phyloP scores from a whole-genome alignment of 345 rosid genomes.

The Raphanus sativus region DNA sequence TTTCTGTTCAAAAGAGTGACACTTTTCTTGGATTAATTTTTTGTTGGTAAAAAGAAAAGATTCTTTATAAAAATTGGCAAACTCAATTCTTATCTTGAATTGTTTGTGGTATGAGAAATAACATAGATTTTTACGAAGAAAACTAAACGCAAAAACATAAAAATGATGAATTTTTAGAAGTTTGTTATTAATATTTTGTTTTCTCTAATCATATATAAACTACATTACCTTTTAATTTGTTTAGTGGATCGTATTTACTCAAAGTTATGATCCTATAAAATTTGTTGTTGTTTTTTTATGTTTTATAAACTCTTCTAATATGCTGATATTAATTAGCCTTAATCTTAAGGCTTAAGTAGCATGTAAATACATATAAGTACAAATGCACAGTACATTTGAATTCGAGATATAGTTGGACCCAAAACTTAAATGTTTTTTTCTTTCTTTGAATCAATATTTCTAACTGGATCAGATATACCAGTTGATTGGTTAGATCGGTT shows the following conservation, averaged over 20 bases:
- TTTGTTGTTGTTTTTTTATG: background rate
- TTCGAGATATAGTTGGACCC: background rate
- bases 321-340: background rate
- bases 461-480: too few species aligned
- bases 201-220: background rate
- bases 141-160: slow-evolving; percentile 7
- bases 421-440: background rate
- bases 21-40: slow-evolving; percentile 18
- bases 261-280: background rate
- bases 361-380: background rate
- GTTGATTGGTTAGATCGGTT: too few species aligned
- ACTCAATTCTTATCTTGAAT: slow-evolving; percentile 23
- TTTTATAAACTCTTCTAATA: background rate
- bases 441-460: background rate
- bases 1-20: background rate
- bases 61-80: background rate
- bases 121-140: background rate
- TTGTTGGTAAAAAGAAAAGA: slow-evolving; percentile 30
- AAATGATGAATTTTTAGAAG: background rate
- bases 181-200: background rate
- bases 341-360: background rate
- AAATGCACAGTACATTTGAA: background rate
- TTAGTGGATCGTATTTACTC: background rate
- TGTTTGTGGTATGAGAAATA: slow-evolving; percentile 1
- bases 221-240: background rate